A percentile compares a stretch with the other conserved stretches of the same genome.
Conservation (phyloP, 31 red algal genomes). For the Bonnemaisonia californica region DNA sequence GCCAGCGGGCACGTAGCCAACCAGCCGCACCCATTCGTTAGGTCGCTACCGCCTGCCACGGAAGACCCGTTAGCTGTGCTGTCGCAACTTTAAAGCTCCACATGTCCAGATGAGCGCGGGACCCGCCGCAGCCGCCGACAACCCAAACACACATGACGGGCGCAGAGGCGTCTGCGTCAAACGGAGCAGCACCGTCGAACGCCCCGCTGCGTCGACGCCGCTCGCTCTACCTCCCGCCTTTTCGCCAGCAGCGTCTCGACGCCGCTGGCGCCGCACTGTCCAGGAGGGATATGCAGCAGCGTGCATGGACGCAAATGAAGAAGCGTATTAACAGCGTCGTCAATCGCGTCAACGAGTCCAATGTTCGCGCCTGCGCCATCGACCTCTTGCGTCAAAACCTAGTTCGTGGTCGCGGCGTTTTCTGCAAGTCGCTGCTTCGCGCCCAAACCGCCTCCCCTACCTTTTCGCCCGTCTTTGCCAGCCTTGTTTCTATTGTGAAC, state of each 20-base stretch:
- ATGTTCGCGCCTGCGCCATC: slow-evolving; percentile 48
- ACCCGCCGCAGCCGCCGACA: neutral
- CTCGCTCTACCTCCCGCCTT: slow-evolving; percentile 56
- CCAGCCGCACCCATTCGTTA: no score
- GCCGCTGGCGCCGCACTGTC: slow-evolving; percentile 4
- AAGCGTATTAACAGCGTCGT: slow-evolving; percentile 71
- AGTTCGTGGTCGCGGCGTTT: slow-evolving; percentile 73
- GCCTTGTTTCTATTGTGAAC: slow-evolving; percentile 67
- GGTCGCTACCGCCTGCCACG: no score
- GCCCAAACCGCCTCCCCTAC: slow-evolving; percentile 69
- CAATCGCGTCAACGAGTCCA: slow-evolving; percentile 68
- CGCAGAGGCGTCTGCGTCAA: slow-evolving; percentile 1
- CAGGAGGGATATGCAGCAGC: slow-evolving; percentile 39
- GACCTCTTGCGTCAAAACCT: slow-evolving; percentile 74
- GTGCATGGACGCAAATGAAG: slow-evolving; percentile 66
- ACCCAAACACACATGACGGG: neutral
- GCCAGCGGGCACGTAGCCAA: no score
- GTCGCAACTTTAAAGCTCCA: no score
- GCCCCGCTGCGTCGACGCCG: slow-evolving; percentile 19
- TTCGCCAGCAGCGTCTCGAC: slow-evolving; percentile 33
- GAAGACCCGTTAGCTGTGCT: no score
- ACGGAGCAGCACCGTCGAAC: slow-evolving; percentile 27
- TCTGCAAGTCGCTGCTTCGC: slow-evolving; percentile 72
- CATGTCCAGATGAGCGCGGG: neutral
- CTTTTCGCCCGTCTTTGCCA: slow-evolving; percentile 80